Evolutionary conservation across 371 early-diverging fungal genomes (phyloP).

Genomic region (Blastocladiella emersonii): DNA sequence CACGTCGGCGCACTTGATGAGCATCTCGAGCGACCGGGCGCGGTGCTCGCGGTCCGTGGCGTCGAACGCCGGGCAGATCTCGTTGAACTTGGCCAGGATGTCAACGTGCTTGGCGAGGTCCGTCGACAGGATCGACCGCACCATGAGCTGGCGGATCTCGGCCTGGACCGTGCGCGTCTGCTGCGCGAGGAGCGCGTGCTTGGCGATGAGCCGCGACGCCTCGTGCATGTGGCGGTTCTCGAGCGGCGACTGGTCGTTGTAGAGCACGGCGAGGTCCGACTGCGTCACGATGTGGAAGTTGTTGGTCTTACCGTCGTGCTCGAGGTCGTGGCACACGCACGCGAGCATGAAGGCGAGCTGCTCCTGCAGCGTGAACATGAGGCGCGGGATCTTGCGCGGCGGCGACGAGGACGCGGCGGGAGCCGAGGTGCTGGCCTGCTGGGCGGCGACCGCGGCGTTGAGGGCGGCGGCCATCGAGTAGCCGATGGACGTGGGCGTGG

Average conservation of each 20-base stretch:
- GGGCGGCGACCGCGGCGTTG: too few species aligned
- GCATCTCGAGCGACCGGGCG: conserved; percentile 4
- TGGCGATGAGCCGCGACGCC: conserved; percentile 58
- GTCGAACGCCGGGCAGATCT: not conserved
- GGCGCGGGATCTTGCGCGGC: not conserved
- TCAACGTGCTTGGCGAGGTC: conserved; percentile 9
- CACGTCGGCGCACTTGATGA: conserved; percentile 12
- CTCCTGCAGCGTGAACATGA: not conserved
- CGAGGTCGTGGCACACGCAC: conserved; percentile 6
- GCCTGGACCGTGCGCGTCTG: not conserved
- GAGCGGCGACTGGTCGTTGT: conserved; percentile 83
- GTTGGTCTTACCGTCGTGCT: conserved; percentile 5
- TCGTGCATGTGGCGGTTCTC: conserved; percentile 87
- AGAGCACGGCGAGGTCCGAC: conserved; percentile 72
- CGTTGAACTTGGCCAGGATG: conserved; percentile 9
- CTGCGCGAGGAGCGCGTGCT: conserved; percentile 11
- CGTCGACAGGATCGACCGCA: conserved; percentile 8
- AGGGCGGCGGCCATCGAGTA: not conserved
- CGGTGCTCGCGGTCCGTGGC: conserved; percentile 6
- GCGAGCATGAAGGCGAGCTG: conserved; percentile 1
- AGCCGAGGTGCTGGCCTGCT: not conserved
- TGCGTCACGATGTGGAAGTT: conserved; percentile 34
- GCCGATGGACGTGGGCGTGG: not conserved
- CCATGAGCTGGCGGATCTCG: conserved; percentile 6
- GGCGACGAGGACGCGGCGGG: not conserved